Evolutionary conservation across 2,329 filamentous ascomycete genomes (phyloP).

Genomic region (Pseudohalonectria lignicola): DNA sequence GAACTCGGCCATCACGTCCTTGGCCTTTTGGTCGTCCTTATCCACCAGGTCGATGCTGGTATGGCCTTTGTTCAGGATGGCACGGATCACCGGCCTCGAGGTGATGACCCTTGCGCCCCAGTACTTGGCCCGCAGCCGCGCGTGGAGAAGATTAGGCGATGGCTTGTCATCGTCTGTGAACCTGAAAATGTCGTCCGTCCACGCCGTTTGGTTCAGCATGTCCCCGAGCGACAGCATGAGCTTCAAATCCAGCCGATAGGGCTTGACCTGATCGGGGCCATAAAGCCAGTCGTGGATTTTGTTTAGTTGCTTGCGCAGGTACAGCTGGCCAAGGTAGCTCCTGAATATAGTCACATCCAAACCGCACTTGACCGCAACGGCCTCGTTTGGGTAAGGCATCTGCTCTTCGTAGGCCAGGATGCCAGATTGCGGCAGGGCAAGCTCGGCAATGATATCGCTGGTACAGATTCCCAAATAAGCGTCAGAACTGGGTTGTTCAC

Average conservation of each 20-base stretch:
- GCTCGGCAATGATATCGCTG: conserved; percentile 84
- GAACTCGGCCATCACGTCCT: conserved; percentile 9
- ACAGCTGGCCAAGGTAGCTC: conserved; percentile 53
- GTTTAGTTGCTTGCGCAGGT: conserved; percentile 54
- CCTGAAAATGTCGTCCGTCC: background rate
- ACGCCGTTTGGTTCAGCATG: conserved; percentile 19
- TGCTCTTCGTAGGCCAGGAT: conserved; percentile 50
- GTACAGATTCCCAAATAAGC: too few relatives aligned
- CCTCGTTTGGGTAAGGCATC: conserved; percentile 55
- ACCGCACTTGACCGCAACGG: conserved; percentile 28
- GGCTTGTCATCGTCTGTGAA: conserved; percentile 43
- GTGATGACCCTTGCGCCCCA: conserved; percentile 89
- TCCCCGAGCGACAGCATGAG: background rate
- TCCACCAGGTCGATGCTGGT: conserved; percentile 22
- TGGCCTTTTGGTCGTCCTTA: conserved; percentile 6
- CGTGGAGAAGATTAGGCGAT: conserved; percentile 65
- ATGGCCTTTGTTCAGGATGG: conserved; percentile 33
- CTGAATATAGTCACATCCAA: conserved; percentile 38
- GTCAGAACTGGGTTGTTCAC: too few relatives aligned
- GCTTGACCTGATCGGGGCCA: conserved; percentile 12
- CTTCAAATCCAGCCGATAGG: background rate
- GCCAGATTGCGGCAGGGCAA: conserved; percentile 51
- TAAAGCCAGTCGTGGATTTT: conserved; percentile 48
- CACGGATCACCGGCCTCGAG: conserved; percentile 61
- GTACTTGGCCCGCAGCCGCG: conserved; percentile 83